A percentile compares a stretch with the other conserved stretches of the same genome.
Evolutionary conservation across 2,329 filamentous ascomycete genomes (phyloP).

Genomic region (Falciphora oryzae): DNA sequence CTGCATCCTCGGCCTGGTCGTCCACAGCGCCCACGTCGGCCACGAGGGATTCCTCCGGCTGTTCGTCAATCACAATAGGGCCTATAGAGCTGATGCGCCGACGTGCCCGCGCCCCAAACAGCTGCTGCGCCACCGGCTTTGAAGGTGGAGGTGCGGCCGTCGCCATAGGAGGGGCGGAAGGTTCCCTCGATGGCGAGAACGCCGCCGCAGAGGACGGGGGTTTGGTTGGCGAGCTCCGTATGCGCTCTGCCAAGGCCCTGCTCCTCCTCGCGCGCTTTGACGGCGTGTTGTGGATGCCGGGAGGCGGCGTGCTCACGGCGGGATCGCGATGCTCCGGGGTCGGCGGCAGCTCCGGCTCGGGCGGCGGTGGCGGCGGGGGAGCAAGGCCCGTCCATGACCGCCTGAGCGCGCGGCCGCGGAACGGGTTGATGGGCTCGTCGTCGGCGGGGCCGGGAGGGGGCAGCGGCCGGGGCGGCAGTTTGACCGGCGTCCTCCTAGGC

Average conservation of each 20-base stretch:
- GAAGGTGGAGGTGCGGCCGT: background rate
- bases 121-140: constrained; percentile 2
- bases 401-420: constrained; percentile 30
- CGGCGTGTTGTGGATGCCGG: constrained; percentile 55
- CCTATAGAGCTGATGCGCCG: background rate
- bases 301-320: constrained; percentile 47
- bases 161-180: background rate
- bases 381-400: constrained; percentile 22
- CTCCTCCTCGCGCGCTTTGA: constrained; percentile 42
- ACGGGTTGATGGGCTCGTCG: constrained; percentile 37
- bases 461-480: constrained; percentile 39
- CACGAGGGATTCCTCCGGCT: background rate
- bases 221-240: constrained; percentile 46
- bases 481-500: constrained; percentile 35
- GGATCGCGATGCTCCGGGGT: constrained; percentile 48
- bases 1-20: background rate
- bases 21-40: constrained; percentile 5
- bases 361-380: constrained; percentile 16
- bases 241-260: constrained; percentile 30
- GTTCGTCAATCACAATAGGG: background rate
- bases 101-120: background rate
- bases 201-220: constrained; percentile 25
- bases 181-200: background rate
- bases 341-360: constrained; percentile 61
- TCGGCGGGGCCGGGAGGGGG: constrained; percentile 38